Base-by-base conservation (phyloP, 2,329 filamentous ascomycete species). In the Paracoccidioides lutzii region DNA sequence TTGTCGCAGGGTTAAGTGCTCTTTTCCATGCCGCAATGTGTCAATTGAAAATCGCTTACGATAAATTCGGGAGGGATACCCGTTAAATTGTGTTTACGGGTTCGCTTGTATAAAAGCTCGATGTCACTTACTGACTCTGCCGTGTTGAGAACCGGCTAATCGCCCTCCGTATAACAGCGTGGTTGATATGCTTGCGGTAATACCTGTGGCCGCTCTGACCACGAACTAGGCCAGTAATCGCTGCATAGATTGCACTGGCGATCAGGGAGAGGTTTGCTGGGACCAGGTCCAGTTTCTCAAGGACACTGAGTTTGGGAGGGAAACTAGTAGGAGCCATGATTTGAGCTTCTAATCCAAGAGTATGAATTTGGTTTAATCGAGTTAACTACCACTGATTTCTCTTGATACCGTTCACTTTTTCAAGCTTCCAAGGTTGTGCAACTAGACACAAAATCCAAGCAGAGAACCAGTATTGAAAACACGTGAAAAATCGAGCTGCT, bases 211-310 rank as follows among this genome's bases (percentile, higher is more conserved):
- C 71, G 35, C 57, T 61, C 15, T 67, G 61, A 4, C 71, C 71
- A 14, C 73, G 71, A 55, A 74, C 73, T 0, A 68, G 56, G 12
- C 68, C 71, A 4, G 69, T 67, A 33, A 71, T 58, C 28, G 69
- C 64, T 15, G 61, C 64, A 54, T 66, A 67, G 4, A 71, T 52
- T 5, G 59, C 57, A 5, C 62, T 60, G 12, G 61, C 62, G 4
- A 66, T 40, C 10, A 70, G 38, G 3, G 62, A 63, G 0, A 71
- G 52, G 5, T 62, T 56, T 14, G 59, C 61, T 5, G 67, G 62
- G 14, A 66, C 52, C 10, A 70, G 48, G 46, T 70, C 67, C 9
- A 63, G 59, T 53, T 66, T 71, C 59, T 73, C 70, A 59, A 63
- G 64, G 22, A 71, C 52, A 22, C 68, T 66, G 52, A 72, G 63